These are phyloP conservation scores for Cladosporium sp. DNA, from an alignment of 2,329 filamentous ascomycete species.

Conservation along the genomic window DNA sequence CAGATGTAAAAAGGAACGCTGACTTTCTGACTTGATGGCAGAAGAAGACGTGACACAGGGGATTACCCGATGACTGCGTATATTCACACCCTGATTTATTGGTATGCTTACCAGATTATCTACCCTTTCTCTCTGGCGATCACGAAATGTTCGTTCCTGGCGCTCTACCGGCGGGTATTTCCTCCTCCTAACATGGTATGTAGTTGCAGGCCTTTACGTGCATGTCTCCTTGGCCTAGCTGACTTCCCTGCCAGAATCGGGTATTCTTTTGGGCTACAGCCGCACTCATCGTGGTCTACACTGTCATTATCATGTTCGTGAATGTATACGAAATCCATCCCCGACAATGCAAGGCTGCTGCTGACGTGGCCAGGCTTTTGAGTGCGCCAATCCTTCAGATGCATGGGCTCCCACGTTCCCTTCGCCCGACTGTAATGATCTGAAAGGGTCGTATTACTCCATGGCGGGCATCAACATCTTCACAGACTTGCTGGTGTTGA, in stretches of 20 bases:
- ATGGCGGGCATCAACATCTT: constrained; percentile 3
- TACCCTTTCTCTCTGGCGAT: constrained; percentile 23
- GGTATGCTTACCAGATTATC: constrained; percentile 25
- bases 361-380: constrained; percentile 1
- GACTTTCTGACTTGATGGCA: background rate
- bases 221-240: background rate
- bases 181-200: background rate
- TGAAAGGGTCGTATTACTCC: background rate
- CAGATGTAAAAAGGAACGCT: background rate
- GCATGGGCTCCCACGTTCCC: background rate
- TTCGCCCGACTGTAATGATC: background rate
- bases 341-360: background rate
- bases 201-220: background rate
- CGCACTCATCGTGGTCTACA: background rate
- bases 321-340: background rate
- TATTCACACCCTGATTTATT: constrained; percentile 20
- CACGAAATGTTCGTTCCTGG: constrained; percentile 22
- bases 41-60: background rate
- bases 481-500: background rate
- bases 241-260: background rate
- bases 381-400: constrained; percentile 3
- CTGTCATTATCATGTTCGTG: background rate
- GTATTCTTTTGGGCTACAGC: background rate
- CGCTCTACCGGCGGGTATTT: constrained; percentile 16
- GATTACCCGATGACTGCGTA: background rate